Evolutionary conservation across 2,329 filamentous ascomycete species (phyloP), one percentile per base, ranked within the genome.

Genomic region (Aspergillus candidus): DNA sequence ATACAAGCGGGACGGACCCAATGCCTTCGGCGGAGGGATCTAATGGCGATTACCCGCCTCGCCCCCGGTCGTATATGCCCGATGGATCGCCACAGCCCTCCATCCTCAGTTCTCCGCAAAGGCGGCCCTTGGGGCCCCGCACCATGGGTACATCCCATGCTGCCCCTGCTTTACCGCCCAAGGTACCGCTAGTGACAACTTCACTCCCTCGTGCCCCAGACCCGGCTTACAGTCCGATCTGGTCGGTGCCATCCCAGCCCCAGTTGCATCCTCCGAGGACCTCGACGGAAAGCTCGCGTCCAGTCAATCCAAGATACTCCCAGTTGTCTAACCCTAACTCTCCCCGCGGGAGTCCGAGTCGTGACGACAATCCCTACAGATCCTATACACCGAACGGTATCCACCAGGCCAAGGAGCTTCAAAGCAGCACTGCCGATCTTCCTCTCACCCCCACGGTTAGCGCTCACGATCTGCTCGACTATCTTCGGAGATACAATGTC

Each of bases 391-490:
- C 69, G 11, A 71, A 70, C 51, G 69, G 66, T 40, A 38, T 66
- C 33, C 55, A 69, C 48, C 49, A 61, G 42, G 51, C 61, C 44
- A 57, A 67, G 58, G 57, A 69, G 32, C 46, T 61, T 55, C 55
- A 67, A 63, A 65, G 70, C 68, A 60, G 65, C 68, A 58, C 72
- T 48, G 50, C 68, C 51, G 60, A 79, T 43, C 74, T 72, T 54
- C 75, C 68, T 49, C 82, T 62, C 61, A 84, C 64, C 60, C 74
- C 65, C 60, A 78, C 70, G 62, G 83, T 95, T 33, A 80, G 78
- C 3, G 79, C 85, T 0, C 76, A 85, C 45, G 80, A 84, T 42
- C 74, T 98, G 1, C 77, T 83, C 48, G 77, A 83, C 37, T 85
- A 85, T 44, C 79, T 94, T 63, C 72, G 58, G 53, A 76, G 60